A percentile compares a stretch with the other conserved stretches of the same genome.
These are phyloP conservation scores for Mortierella sp. DNA, from an alignment of 371 early-diverging fungal species.

Conservation along the genomic window DNA sequence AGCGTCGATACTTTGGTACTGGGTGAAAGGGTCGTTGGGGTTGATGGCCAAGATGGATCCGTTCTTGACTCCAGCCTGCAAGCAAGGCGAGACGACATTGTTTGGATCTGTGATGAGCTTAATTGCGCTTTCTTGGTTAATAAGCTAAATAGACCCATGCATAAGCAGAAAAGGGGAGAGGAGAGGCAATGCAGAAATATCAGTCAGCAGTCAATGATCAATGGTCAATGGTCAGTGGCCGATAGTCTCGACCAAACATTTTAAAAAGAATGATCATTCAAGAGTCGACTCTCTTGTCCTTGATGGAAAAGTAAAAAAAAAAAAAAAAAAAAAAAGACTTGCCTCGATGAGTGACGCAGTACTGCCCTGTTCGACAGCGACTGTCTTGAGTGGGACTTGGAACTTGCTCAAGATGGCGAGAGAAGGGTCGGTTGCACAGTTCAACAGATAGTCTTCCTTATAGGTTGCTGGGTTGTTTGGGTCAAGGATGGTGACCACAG, in stretches of 20 bases:
- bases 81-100: conserved; percentile 37
- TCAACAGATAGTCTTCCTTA: conserved; percentile 21
- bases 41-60: background rate
- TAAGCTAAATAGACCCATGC: conserved; percentile 22
- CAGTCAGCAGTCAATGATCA: no score
- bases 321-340: conserved; percentile 1
- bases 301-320: background rate
- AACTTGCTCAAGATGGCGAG: background rate
- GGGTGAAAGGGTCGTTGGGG: background rate
- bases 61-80: conserved; percentile 9
- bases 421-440: conserved; percentile 9
- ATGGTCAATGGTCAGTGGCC: no score
- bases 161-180: no score
- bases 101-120: conserved; percentile 3
- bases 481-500: conserved; percentile 17
- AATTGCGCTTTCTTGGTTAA: conserved; percentile 11
- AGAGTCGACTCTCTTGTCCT: no score
- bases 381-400: conserved; percentile 15
- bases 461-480: background rate
- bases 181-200: no score
- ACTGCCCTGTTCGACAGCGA: conserved; percentile 12
- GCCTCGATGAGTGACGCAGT: conserved; percentile 42
- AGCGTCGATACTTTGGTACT: conserved; percentile 4
- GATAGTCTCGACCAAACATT: no score
- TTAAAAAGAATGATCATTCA: background rate